phyloP scores from a whole-genome alignment of 305 asterid species.

The Plantago coronopus region DNA sequence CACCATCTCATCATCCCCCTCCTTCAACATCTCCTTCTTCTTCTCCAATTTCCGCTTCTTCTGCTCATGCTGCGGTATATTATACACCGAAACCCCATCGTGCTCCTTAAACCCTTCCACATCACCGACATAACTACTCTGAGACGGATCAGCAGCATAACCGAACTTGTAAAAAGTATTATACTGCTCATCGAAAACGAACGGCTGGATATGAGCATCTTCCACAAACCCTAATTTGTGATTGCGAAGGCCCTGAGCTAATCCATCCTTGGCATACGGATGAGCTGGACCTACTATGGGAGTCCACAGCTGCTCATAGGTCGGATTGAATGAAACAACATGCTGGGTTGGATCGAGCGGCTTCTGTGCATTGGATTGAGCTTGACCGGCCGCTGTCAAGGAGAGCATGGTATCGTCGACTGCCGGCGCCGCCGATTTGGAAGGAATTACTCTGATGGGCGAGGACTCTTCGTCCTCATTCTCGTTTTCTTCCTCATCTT shows the following conservation, averaged over 20 bases:
- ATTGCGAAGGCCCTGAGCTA: conserved; percentile 91
- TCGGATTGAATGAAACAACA: conserved; percentile 81
- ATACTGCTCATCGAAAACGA: conserved; percentile 93
- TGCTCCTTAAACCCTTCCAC: conserved; percentile 50
- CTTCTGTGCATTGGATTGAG: conserved; percentile 39
- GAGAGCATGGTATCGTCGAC: conserved; percentile 93
- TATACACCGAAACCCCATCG: conserved; percentile 72
- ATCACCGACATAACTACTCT: conserved; percentile 70
- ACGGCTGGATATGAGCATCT: conserved; percentile 66
- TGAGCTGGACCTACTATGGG: conserved; percentile 93
- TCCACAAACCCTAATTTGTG: conserved; percentile 96
- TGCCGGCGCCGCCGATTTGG: conserved; percentile 87
- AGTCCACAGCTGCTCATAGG: conserved; percentile 94
- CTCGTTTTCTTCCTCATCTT: conserved; percentile 23
- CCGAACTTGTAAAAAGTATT: conserved; percentile 88
- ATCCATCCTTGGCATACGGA: conserved; percentile 93
- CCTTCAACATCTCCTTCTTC: conserved; percentile 56
- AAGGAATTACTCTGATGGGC: conserved; percentile 55
- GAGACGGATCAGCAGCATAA: conserved; percentile 92
- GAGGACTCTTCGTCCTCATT: conserved; percentile 47
- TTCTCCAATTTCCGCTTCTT: conserved; percentile 76
- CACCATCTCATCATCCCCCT: conserved; percentile 32
- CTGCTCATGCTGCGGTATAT: conserved; percentile 78
- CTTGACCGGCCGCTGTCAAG: conserved; percentile 66
- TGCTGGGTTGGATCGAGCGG: conserved; percentile 93